These are phyloP conservation scores for Colletotrichum destructivum DNA, from an alignment of 2,329 filamentous ascomycete genomes.

Conservation along the genomic window DNA sequence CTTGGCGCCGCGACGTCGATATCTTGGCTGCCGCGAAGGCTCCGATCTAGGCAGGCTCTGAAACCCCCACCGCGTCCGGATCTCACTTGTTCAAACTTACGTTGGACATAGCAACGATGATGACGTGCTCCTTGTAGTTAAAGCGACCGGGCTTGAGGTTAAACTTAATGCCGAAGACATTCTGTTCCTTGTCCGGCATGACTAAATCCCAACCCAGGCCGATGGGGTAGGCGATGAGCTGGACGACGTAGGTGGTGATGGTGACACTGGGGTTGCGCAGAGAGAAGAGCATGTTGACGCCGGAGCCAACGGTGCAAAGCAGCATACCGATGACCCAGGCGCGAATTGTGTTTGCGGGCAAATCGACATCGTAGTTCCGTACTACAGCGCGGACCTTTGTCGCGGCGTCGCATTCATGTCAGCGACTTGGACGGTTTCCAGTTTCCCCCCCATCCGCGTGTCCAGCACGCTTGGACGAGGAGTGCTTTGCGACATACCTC, in stretches of 20 bases:
- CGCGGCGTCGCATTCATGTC: constrained; percentile 23
- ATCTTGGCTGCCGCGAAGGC: constrained; percentile 17
- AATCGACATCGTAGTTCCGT: constrained; percentile 74
- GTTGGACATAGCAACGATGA: constrained; percentile 76
- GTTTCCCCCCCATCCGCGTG: not conserved
- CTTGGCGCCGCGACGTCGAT: constrained; percentile 8
- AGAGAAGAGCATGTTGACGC: constrained; percentile 73
- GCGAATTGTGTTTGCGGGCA: constrained; percentile 75
- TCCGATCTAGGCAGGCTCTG: constrained; percentile 4
- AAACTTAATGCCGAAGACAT: constrained; percentile 67
- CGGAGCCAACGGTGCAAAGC: constrained; percentile 74
- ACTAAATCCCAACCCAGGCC: constrained; percentile 69
- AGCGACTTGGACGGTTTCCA: constrained; percentile 22
- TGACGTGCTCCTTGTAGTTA: constrained; percentile 74
- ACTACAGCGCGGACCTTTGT: constrained; percentile 75
- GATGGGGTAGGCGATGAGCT: constrained; percentile 74
- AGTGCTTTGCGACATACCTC: constrained; percentile 62
- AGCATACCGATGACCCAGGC: constrained; percentile 75
- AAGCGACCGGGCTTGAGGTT: constrained; percentile 71
- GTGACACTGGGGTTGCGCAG: constrained; percentile 71
- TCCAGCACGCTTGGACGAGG: not conserved
- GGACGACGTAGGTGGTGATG: constrained; percentile 74
- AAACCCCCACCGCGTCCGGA: not conserved
- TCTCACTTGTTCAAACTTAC: constrained; percentile 55
- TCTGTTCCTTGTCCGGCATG: constrained; percentile 68